Evolutionary conservation across 352 stramenopile genomes (phyloP).

Genomic region (Phytophthora rubi): DNA sequence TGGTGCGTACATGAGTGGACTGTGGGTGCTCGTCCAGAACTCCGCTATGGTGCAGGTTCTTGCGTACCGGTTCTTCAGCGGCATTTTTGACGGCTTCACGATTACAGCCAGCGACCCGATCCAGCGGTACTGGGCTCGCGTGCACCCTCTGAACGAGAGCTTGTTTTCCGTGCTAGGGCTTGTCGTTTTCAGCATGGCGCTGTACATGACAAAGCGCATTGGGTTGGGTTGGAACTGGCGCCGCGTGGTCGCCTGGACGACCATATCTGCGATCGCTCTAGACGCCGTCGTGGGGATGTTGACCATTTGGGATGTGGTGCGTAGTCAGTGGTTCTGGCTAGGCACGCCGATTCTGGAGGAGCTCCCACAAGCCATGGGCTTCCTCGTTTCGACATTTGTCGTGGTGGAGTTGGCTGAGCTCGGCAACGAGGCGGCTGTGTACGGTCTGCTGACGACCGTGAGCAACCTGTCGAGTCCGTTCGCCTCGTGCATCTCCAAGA

Average conservation of each 20-base stretch:
- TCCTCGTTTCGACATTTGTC: slow-evolving; percentile 63
- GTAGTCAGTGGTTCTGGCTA: slow-evolving; percentile 73
- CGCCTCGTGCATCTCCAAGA: slow-evolving; percentile 50
- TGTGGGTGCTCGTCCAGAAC: slow-evolving; percentile 55
- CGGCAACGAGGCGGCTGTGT: slow-evolving; percentile 63
- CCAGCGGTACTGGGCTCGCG: slow-evolving; percentile 41
- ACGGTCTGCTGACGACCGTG: slow-evolving; percentile 62
- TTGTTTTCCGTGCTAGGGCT: slow-evolving; percentile 38
- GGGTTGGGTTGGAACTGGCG: slow-evolving; percentile 65
- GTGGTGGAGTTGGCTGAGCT: slow-evolving; percentile 64
- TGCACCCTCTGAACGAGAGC: slow-evolving; percentile 43
- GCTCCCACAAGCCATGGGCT: slow-evolving; percentile 54
- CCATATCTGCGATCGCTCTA: slow-evolving; percentile 43
- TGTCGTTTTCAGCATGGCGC: slow-evolving; percentile 42
- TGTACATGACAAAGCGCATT: slow-evolving; percentile 47
- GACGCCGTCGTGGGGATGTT: slow-evolving; percentile 48
- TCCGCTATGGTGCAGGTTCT: slow-evolving; percentile 56
- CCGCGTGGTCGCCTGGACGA: slow-evolving; percentile 41
- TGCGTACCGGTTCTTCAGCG: slow-evolving; percentile 59
- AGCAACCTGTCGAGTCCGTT: slow-evolving; percentile 54
- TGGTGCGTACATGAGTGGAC: slow-evolving; percentile 33
- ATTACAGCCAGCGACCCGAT: slow-evolving; percentile 45
- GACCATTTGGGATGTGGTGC: slow-evolving; percentile 55
- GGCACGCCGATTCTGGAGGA: slow-evolving; percentile 54
- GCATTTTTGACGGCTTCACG: slow-evolving; percentile 48